These are phyloP conservation scores for Cytauxzoon felis DNA, from an alignment of 169 alveolate species.

Conservation along the genomic window DNA sequence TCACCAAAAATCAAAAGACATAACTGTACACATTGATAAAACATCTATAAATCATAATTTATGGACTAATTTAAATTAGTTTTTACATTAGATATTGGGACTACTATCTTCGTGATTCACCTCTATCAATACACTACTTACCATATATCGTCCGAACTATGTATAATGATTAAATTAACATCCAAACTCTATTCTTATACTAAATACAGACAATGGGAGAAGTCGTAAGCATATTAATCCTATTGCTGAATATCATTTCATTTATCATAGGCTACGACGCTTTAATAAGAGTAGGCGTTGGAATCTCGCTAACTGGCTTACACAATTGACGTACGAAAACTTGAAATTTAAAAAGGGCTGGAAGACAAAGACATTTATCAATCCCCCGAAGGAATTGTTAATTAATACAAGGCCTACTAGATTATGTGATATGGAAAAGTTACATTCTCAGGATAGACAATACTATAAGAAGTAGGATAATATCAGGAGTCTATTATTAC, in stretches of 20 bases:
- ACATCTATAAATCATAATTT: too few species aligned
- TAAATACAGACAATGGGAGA: conserved; percentile 51
- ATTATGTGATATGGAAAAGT: conserved; percentile 53
- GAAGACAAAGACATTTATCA: conserved; percentile 31
- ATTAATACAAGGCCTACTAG: background rate
- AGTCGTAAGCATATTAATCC: conserved; percentile 42
- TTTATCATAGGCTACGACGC: conserved; percentile 30
- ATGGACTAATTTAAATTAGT: too few species aligned
- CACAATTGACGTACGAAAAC: conserved; percentile 52
- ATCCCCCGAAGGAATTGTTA: conserved; percentile 25
- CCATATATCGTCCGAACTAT: too few species aligned
- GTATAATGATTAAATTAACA: conserved; percentile 2
- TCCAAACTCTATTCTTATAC: conserved; percentile 3
- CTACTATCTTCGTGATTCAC: too few species aligned
- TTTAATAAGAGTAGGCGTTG: conserved; percentile 45
- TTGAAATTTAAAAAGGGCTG: conserved; percentile 55
- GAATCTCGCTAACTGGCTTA: conserved; percentile 53
- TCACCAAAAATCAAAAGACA: too few species aligned
- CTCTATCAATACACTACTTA: too few species aligned
- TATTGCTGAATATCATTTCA: background rate
- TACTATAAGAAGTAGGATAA: conserved; percentile 1
- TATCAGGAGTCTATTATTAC: too few species aligned
- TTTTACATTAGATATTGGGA: too few species aligned
- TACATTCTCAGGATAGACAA: conserved; percentile 47
- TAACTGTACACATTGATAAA: too few species aligned